Conservation (phyloP, 176 grass and related monocot genomes). For the Oryza glumipatula region DNA sequence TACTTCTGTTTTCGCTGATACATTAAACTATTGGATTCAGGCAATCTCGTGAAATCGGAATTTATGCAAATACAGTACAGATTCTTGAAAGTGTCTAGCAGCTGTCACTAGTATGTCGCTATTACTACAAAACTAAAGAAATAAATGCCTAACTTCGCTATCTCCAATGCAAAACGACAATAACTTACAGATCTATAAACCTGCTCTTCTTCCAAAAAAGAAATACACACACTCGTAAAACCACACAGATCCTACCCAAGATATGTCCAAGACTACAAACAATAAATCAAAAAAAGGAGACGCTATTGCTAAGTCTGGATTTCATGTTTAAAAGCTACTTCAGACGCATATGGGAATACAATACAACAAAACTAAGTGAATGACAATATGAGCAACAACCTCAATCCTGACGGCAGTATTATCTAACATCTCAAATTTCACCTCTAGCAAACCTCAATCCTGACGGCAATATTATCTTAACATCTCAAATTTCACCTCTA, state of each 20-base stretch:
- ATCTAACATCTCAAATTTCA: not conserved
- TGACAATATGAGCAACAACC: not conserved
- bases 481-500: not conserved
- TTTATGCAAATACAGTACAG: not conserved
- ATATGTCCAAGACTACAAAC: not conserved
- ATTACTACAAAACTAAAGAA: not conserved
- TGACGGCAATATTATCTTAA: not conserved
- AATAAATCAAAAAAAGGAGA: not conserved
- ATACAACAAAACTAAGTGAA: not conserved
- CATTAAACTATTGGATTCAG: not conserved
- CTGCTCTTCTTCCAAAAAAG: not conserved
- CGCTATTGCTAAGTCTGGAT: not conserved
- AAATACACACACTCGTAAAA: not conserved
- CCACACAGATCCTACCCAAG: not conserved
- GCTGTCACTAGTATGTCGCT: not conserved
- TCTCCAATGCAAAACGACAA: not conserved
- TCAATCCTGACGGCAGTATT: not conserved
- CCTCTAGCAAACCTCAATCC: not conserved
- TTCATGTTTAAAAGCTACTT: not conserved
- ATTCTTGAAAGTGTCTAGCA: not conserved
- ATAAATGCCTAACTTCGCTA: not conserved
- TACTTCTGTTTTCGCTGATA: not conserved
- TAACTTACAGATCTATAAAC: not conserved
- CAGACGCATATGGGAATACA: not conserved
- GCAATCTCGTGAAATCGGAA: not conserved